These are phyloP conservation scores for Apostasia ramifera DNA, from an alignment of 106 monocot species.

Conservation along the genomic window DNA sequence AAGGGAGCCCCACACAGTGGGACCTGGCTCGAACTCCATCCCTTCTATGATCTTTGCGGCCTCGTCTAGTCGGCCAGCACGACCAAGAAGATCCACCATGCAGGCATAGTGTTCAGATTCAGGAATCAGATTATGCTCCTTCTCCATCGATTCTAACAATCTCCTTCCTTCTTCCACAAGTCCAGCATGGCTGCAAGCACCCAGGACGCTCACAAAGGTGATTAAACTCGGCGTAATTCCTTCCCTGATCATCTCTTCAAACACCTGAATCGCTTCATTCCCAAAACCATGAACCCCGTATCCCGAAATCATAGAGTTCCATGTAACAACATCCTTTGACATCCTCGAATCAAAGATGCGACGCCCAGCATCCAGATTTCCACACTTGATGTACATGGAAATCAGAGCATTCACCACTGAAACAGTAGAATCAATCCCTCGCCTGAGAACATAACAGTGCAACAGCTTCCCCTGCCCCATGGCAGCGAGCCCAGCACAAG, in stretches of 20 bases:
- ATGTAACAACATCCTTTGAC: slow-evolving; percentile 57
- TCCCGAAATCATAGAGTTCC: slow-evolving; percentile 64
- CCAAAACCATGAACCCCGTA: slow-evolving; percentile 50
- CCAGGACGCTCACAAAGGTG: slow-evolving; percentile 48
- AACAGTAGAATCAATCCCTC: slow-evolving; percentile 37
- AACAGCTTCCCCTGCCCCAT: slow-evolving; percentile 50
- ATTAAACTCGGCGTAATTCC: slow-evolving; percentile 36
- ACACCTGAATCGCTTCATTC: slow-evolving; percentile 35
- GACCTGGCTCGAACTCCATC: slow-evolving; percentile 59
- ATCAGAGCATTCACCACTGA: slow-evolving; percentile 60
- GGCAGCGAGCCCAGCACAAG: slow-evolving; percentile 63
- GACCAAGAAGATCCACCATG: slow-evolving; percentile 64
- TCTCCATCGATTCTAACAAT: slow-evolving; percentile 44
- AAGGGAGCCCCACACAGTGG: slow-evolving; percentile 61
- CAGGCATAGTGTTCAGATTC: slow-evolving; percentile 56
- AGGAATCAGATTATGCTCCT: slow-evolving; percentile 25
- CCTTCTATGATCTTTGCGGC: slow-evolving; percentile 36
- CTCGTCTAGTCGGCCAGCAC: slow-evolving; percentile 53
- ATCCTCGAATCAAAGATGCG: slow-evolving; percentile 23
- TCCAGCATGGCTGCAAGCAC: slow-evolving; percentile 57
- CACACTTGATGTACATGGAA: slow-evolving; percentile 61
- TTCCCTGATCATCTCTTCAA: slow-evolving; percentile 39
- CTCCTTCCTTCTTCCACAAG: slow-evolving; percentile 45
- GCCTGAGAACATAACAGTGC: slow-evolving; percentile 60
- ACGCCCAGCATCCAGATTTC: slow-evolving; percentile 27